phyloP scores from a whole-genome alignment of 306 rosid species.

The Parietaria judaica region DNA sequence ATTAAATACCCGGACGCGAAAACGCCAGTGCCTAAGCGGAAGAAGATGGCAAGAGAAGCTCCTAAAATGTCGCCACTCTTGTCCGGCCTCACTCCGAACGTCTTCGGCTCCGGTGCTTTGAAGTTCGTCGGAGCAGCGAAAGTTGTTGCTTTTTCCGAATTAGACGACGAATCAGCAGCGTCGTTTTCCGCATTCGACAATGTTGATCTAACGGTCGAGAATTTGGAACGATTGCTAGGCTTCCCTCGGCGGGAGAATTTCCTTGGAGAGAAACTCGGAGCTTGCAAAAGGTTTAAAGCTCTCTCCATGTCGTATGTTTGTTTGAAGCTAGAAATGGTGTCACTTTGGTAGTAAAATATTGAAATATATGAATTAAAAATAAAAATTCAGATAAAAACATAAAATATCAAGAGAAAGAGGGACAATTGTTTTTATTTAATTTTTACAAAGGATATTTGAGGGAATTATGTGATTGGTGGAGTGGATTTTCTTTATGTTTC shows the following conservation, averaged over 20 bases:
- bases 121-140: background rate
- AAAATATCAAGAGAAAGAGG: background rate
- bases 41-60: background rate
- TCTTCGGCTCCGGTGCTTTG: background rate
- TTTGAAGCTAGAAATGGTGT: background rate
- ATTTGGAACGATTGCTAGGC: background rate
- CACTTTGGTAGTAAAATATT: background rate
- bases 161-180: background rate
- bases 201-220: background rate
- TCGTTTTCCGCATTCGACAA: background rate
- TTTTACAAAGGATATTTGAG: background rate
- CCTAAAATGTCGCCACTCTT: background rate
- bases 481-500: background rate
- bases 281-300: background rate
- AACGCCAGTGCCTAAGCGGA: background rate
- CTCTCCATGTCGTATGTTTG: background rate
- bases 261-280: background rate
- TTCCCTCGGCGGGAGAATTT: background rate
- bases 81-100: background rate
- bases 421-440: background rate
- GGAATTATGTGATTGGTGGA: conserved; percentile 8
- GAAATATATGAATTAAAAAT: background rate
- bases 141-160: background rate
- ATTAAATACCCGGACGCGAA: background rate
- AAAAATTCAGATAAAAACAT: too few relatives aligned